Conservation (phyloP, 441 rosid genomes). For the Melastoma candidum region DNA sequence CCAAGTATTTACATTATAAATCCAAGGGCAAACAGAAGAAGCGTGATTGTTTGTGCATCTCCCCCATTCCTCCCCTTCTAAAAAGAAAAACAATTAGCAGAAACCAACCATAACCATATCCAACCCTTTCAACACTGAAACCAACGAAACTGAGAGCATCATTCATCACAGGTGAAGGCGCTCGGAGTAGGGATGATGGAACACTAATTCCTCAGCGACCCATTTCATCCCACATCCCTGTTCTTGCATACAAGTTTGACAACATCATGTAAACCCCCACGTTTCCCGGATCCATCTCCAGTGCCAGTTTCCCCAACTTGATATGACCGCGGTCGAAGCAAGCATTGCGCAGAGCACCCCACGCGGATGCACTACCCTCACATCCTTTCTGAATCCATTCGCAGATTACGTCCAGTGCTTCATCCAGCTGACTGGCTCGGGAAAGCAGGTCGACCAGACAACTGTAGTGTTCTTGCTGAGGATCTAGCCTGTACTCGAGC, state of each 20-base stretch:
- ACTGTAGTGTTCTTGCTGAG: conserved; percentile 39
- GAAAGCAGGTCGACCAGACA: conserved; percentile 47
- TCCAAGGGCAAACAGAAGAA: too few species aligned
- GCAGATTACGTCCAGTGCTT: conserved; percentile 31
- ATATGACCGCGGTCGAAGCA: conserved; percentile 30
- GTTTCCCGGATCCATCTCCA: conserved; percentile 40
- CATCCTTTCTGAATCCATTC: conserved; percentile 29
- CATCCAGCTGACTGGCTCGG: conserved; percentile 42
- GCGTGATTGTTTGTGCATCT: too few species aligned
- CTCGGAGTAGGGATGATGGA: conserved; percentile 73
- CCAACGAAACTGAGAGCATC: too few species aligned
- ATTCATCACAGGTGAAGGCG: conserved; percentile 32
- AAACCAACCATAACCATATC: too few species aligned
- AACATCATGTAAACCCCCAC: conserved; percentile 34
- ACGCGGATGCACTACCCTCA: conserved; percentile 29
- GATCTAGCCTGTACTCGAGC: conserved; percentile 23
- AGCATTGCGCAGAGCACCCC: conserved; percentile 42
- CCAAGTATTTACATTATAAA: too few species aligned
- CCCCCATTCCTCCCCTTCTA: too few species aligned
- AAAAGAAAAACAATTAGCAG: too few species aligned
- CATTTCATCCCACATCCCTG: conserved; percentile 45
- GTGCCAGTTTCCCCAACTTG: conserved; percentile 41
- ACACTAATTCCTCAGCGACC: conserved; percentile 21
- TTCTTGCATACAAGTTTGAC: conserved; percentile 41
- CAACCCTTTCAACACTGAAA: too few species aligned